Percentiles rank a stretch among this genome's conserved stretches.
phyloP scores from a whole-genome alignment of 2,329 filamentous ascomycete genomes.

The Pleurostoma richardsiae region DNA sequence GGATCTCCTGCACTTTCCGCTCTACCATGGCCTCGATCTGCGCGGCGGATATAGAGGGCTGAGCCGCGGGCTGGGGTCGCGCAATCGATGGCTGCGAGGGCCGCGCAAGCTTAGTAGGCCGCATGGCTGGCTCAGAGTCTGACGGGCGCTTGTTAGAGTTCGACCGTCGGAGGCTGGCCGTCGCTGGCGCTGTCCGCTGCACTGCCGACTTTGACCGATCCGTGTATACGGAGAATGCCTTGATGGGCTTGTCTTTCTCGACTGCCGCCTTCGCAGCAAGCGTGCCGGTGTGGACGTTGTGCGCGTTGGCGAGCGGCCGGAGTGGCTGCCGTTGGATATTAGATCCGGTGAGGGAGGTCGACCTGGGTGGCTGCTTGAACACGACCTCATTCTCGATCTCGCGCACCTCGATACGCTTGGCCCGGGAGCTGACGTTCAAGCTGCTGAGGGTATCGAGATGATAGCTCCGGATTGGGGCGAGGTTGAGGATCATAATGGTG shows the following conservation, averaged over 20 bases:
- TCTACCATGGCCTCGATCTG: constrained; percentile 90
- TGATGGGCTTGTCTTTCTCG: constrained; percentile 62
- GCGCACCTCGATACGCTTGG: constrained; percentile 92
- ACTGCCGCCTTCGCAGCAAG: constrained; percentile 41
- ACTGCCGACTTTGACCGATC: constrained; percentile 55
- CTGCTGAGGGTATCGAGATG: constrained; percentile 92
- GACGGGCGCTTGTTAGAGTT: constrained; percentile 22
- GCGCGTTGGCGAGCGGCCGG: constrained; percentile 67
- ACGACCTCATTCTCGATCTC: constrained; percentile 95
- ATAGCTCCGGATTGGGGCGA: constrained; percentile 86
- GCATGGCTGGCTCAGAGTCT: constrained; percentile 29
- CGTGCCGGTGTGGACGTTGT: constrained; percentile 64
- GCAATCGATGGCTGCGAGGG: constrained; percentile 12
- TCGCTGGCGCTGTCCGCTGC: constrained; percentile 21
- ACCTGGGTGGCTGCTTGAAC: constrained; percentile 67
- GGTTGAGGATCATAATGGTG: constrained; percentile 93
- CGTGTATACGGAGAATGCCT: constrained; percentile 82
- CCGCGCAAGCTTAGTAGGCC: constrained; percentile 44
- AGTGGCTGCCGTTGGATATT: constrained; percentile 66
- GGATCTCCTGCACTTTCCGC: constrained; percentile 82
- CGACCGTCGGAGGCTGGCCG: constrained; percentile 17
- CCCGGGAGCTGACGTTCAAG: constrained; percentile 89
- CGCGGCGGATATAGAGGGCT: constrained; percentile 55
- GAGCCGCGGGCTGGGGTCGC: constrained; percentile 9
- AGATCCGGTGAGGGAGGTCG: constrained; percentile 34